Conservation (phyloP, 352 stramenopile species). For the Phytophthora chlamydospora region DNA sequence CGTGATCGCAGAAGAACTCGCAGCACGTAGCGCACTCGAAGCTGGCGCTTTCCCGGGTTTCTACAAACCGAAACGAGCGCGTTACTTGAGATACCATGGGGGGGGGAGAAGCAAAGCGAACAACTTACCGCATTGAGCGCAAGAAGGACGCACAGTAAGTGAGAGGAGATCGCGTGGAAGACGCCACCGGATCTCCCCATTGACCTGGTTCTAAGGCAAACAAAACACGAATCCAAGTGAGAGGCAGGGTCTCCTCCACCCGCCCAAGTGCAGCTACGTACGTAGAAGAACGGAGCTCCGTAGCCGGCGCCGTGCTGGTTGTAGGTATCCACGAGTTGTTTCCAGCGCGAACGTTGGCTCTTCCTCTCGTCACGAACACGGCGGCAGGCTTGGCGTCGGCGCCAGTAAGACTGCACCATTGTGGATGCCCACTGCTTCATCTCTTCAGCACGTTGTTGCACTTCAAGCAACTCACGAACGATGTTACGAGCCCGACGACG, state of each 20-base stretch:
- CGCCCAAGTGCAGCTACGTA: conserved; percentile 26
- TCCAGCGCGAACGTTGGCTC: conserved; percentile 82
- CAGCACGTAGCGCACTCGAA: conserved; percentile 90
- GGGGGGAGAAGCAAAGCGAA: background rate
- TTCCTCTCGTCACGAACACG: conserved; percentile 43
- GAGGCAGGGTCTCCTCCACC: background rate
- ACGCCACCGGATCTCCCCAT: conserved; percentile 90
- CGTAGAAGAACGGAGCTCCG: conserved; percentile 93
- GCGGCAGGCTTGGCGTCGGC: conserved; percentile 44
- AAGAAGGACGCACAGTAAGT: conserved; percentile 72
- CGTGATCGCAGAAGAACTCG: conserved; percentile 91
- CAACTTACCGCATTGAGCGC: conserved; percentile 88
- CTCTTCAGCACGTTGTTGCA: conserved; percentile 49
- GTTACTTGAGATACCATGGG: background rate
- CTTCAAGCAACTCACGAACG: conserved; percentile 51
- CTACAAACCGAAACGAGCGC: conserved; percentile 26
- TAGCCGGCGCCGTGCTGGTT: conserved; percentile 73
- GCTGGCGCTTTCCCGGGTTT: conserved; percentile 49
- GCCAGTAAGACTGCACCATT: conserved; percentile 75
- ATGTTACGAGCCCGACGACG: conserved; percentile 49
- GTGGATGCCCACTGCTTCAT: conserved; percentile 77
- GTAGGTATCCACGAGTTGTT: conserved; percentile 90
- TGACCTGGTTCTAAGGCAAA: conserved; percentile 85
- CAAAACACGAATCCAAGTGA: conserved; percentile 5
- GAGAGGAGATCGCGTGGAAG: conserved; percentile 90